Base-by-base conservation (phyloP, 1,284 basidiomycete species). In the Kalmanozyma brasiliensis region DNA sequence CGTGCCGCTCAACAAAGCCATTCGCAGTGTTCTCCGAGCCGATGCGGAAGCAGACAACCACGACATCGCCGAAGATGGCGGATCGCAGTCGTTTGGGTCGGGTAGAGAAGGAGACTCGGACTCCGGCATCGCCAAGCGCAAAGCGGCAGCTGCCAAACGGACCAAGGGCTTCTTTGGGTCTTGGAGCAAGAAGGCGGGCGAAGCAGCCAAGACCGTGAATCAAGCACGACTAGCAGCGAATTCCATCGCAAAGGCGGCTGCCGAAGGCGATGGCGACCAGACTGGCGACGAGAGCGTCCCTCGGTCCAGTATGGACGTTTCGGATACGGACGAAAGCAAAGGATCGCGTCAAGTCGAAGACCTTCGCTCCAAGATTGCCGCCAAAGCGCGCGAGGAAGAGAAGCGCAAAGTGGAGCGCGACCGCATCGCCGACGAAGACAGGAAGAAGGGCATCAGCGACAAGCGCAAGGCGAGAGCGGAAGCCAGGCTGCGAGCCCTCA, bases 401-500 rank as follows among this genome's bases (percentile, higher is more conserved):
- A 35, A 55, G 42, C 53, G 66, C 34, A 63, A 49, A 33, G 59
- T 53, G 29, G 52, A 71, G 48, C 48, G 58, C 4, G 48, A 56
- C 7, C 46, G 45, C 17, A 24, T 41, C n/a, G 48, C 55, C 1
- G 60, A 62, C 5, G 41, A 66, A 37, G 60, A 64, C 44, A 52
- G 49, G 24, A 57, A 66, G 53, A 48, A 67, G 19, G 67, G 56
- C 6, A 55, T 65, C 34, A 64, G 59, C 40, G 49, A 23, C 20
- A 63, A 65, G 26, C 57, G 60, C 9, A 49, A 55, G 19, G 66
- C 45, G 14, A 42, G 66, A 19, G 66, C 66, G 9, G 60, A 69
- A 33, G 55, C 56, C 9, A 53, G 66, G 22, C 23, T 69, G 24
- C 56, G 66, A n/a, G 66, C 66, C 32, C 60, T 69, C 34, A 69